Percentiles rank a stretch among this genome's conserved stretches.
phyloP scores from a whole-genome alignment of 164 flowering plant genomes.

The Magnolia changhungtana region DNA sequence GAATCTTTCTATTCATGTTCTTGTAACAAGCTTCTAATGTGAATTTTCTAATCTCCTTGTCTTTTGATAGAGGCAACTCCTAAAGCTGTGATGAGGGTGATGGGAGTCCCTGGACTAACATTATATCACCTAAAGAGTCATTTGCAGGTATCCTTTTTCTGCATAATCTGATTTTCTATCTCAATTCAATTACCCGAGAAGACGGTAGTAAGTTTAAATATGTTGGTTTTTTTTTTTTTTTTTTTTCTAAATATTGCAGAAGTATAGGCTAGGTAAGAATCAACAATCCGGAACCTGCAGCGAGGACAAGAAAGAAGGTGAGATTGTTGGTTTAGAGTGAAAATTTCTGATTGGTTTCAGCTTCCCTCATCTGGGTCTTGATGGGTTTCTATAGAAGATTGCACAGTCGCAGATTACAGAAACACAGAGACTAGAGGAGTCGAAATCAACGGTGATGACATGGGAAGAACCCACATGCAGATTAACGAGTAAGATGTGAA shows the following conservation, averaged over 20 bases:
- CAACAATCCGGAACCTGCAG: conserved; percentile 44
- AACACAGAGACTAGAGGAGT: conserved; percentile 31
- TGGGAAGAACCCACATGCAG: conserved; percentile 29
- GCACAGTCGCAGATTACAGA: conserved; percentile 32
- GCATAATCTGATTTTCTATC: conserved; percentile 2
- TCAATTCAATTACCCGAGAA: background rate
- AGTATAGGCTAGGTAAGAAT: conserved; percentile 78
- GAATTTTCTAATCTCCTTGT: conserved; percentile 1
- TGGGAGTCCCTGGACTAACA: conserved; percentile 84
- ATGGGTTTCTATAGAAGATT: conserved; percentile 3
- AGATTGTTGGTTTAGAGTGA: conserved; percentile 8
- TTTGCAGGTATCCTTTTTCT: conserved; percentile 60
- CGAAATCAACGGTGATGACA: conserved; percentile 22
- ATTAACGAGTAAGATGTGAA: conserved; percentile 51
- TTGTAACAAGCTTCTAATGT: background rate
- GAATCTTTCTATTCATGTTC: background rate
- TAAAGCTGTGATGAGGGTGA: conserved; percentile 76
- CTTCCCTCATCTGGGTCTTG: conserved; percentile 8
- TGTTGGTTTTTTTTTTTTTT: conserved; percentile 10
- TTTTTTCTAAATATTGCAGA: conserved; percentile 40
- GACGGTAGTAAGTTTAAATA: background rate
- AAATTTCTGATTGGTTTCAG: background rate
- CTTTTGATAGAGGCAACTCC: conserved; percentile 83
- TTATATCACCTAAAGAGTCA: conserved; percentile 91
- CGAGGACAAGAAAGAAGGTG: conserved; percentile 54